Evolutionary conservation across 495 filamentous ascomycete genomes (phyloP).

Genomic region (Tuber calosporum): DNA sequence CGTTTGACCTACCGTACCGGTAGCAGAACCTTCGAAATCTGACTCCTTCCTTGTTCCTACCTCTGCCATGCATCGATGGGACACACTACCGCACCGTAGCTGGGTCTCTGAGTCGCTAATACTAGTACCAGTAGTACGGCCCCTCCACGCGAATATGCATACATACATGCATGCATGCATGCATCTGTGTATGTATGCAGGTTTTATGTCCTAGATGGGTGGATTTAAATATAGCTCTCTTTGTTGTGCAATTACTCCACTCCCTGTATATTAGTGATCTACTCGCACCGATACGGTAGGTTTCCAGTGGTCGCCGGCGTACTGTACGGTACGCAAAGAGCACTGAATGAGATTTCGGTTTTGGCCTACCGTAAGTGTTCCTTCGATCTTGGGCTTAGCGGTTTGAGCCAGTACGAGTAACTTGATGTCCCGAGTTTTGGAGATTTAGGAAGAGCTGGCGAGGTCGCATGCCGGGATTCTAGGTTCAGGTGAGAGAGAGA

Average conservation of each 20-base stretch:
- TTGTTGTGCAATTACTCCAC: not conserved
- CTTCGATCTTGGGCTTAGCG: not conserved
- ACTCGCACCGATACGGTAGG: not conserved
- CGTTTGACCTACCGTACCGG: not conserved
- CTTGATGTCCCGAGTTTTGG: not conserved
- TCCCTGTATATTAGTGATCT: not conserved
- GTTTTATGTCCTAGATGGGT: not conserved
- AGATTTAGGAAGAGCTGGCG: not conserved
- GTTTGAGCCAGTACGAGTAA: no score
- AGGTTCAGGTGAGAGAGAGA: not conserved
- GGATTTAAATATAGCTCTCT: not conserved
- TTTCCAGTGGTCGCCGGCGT: not conserved
- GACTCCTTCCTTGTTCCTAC: not conserved
- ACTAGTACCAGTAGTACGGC: no score
- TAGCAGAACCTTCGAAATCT: not conserved
- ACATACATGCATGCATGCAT: not conserved
- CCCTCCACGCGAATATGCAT: not conserved
- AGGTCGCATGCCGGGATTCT: not conserved
- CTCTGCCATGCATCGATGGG: not conserved
- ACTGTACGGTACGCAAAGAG: not conserved
- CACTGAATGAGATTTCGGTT: not conserved
- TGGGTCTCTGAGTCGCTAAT: not conserved
- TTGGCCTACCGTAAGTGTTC: not conserved
- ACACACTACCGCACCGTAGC: no score
- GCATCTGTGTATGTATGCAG: not conserved